These are phyloP conservation scores for Aschersonia sp. DNA, from an alignment of 2,329 filamentous ascomycete genomes.

Conservation along the genomic window DNA sequence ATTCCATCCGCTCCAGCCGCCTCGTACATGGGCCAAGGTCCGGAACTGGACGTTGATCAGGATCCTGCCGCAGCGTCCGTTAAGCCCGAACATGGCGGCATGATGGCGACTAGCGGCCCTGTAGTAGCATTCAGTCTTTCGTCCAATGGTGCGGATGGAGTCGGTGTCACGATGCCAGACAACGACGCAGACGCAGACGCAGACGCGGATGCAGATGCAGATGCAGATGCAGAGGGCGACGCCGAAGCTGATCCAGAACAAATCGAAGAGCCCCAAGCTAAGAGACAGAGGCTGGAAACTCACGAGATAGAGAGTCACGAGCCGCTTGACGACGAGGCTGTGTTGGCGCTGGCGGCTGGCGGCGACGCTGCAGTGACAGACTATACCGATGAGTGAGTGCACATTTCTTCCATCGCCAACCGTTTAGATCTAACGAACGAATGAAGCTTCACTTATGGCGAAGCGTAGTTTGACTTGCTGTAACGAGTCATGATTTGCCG, in stretches of 20 bases:
- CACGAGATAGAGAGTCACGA: conserved; percentile 16
- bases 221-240: too few species aligned
- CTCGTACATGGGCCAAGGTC: background rate
- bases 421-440: too few species aligned
- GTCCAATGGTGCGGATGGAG: too few species aligned
- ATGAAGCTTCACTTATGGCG: conserved; percentile 16
- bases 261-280: conserved; percentile 21
- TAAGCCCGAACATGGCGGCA: too few species aligned
- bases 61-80: too few species aligned
- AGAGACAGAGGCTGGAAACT: conserved; percentile 23
- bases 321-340: conserved; percentile 30
- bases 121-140: too few species aligned
- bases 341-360: conserved; percentile 31
- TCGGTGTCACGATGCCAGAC: too few species aligned
- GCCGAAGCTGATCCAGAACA: background rate
- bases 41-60: too few species aligned
- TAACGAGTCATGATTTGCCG: too few species aligned
- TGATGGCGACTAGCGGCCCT: too few species aligned
- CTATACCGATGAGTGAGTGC: conserved; percentile 24
- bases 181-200: background rate
- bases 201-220: conserved; percentile 4
- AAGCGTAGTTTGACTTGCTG: conserved; percentile 14
- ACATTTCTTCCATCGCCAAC: too few species aligned
- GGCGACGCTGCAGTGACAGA: conserved; percentile 21
- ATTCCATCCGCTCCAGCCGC: background rate